These are phyloP conservation scores for Pseudoperonospora humuli DNA, from an alignment of 352 stramenopile genomes.

Conservation along the genomic window DNA sequence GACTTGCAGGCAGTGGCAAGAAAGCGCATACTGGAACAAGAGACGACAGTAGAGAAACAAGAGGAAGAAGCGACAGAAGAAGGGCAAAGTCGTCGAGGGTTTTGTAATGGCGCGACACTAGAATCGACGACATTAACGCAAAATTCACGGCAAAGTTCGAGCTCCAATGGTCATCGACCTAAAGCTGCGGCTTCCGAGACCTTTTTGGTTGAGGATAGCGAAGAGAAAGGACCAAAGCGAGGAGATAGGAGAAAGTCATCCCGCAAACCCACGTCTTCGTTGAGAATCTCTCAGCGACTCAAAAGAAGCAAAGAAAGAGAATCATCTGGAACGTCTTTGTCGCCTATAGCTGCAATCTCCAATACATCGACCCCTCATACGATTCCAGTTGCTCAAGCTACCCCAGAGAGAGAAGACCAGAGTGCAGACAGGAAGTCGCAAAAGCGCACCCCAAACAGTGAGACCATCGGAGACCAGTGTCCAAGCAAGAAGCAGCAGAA, in stretches of 20 bases:
- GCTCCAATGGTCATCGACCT: neutral
- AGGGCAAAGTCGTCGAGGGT: neutral
- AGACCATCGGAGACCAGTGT: neutral
- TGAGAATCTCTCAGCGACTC: slow-evolving; percentile 3
- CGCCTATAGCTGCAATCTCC: neutral
- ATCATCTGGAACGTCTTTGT: neutral
- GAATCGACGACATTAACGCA: neutral
- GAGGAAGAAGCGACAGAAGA: neutral
- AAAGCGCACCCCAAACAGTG: too few relatives aligned
- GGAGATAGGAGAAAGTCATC: neutral
- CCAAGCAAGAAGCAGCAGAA: slow-evolving; percentile 11
- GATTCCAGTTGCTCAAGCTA: neutral
- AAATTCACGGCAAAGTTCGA: neutral
- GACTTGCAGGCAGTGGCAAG: slow-evolving; percentile 1
- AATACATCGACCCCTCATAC: neutral
- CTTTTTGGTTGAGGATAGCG: neutral
- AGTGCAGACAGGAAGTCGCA: slow-evolving; percentile 5
- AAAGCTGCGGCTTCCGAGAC: neutral
- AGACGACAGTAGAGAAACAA: neutral
- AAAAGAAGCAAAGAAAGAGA: neutral
- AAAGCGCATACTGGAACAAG: slow-evolving; percentile 2
- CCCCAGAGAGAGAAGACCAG: slow-evolving; percentile 1
- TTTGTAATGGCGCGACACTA: neutral
- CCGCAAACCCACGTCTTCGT: slow-evolving; percentile 7
- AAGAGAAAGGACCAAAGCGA: slow-evolving; percentile 2